These are phyloP conservation scores for Monosporozyma yasuniensis DNA, from an alignment of 805 yeast species.

Conservation along the genomic window DNA sequence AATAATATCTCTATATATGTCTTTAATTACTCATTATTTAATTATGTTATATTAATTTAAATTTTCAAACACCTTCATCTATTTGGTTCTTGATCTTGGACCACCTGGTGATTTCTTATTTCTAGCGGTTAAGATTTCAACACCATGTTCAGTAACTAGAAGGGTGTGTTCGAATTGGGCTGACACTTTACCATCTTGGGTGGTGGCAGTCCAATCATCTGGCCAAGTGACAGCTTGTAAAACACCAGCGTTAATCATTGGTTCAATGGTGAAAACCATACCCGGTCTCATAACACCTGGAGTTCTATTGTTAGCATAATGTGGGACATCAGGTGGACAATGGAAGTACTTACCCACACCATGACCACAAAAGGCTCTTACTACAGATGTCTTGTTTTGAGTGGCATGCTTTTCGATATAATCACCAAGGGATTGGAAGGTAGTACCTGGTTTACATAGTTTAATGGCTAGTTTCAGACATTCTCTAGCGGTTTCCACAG, in stretches of 20 bases:
- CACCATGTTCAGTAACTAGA: conserved; percentile 87
- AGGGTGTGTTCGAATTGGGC: conserved; percentile 96
- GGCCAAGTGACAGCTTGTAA: conserved; percentile 87
- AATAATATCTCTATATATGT: not conserved
- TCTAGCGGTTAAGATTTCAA: conserved; percentile 85
- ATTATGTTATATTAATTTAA: too few species aligned
- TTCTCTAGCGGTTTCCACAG: conserved; percentile 89
- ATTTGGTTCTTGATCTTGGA: conserved; percentile 47
- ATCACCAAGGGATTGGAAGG: conserved; percentile 81
- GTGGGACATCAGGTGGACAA: conserved; percentile 87
- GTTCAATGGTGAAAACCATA: conserved; percentile 94
- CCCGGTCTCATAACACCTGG: conserved; percentile 93
- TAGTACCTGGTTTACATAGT: conserved; percentile 81
- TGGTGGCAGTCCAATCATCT: conserved; percentile 91
- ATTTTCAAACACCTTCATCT: not conserved
- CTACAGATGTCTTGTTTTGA: conserved; percentile 72
- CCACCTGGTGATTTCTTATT: conserved; percentile 84
- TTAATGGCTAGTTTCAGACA: conserved; percentile 76
- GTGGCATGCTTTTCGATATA: conserved; percentile 81
- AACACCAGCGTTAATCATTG: conserved; percentile 85
- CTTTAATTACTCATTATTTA: not conserved
- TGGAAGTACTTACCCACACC: conserved; percentile 86
- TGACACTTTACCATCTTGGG: conserved; percentile 79
- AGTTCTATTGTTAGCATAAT: conserved; percentile 87
- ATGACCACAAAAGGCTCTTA: conserved; percentile 87